Conservation (phyloP, 2,329 filamentous ascomycete species). For the Xylariaceae sp. region DNA sequence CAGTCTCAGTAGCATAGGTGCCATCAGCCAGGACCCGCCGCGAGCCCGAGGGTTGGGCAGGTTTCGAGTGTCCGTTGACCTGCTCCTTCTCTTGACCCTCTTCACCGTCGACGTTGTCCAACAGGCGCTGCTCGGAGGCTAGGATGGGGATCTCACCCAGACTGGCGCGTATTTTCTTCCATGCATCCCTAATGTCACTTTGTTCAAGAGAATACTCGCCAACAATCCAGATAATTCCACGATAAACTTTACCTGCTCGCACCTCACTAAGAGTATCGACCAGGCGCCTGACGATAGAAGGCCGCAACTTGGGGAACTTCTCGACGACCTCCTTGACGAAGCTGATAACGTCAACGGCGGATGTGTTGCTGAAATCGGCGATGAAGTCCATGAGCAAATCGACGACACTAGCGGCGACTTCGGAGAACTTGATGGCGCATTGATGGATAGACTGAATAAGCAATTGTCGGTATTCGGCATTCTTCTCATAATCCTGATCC, state of each 20-base stretch:
- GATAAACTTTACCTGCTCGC: conserved; percentile 93
- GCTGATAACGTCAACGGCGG: conserved; percentile 94
- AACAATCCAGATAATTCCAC: conserved; percentile 94
- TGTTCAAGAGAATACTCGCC: conserved; percentile 95
- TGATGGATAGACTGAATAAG: conserved; percentile 97
- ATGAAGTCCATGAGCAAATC: conserved; percentile 99
- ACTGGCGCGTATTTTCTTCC: conserved; percentile 92
- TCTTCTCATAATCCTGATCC: conserved; percentile 98
- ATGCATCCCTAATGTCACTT: conserved; percentile 90
- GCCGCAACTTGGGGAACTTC: conserved; percentile 87
- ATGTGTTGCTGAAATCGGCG: conserved; percentile 94
- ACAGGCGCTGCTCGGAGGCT: conserved; percentile 84
- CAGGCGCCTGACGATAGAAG: conserved; percentile 81
- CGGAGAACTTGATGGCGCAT: conserved; percentile 98
- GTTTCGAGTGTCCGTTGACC: conserved; percentile 75
- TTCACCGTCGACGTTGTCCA: conserved; percentile 77
- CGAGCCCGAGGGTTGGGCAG: conserved; percentile 73
- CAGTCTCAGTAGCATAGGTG: conserved; percentile 95
- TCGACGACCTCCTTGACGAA: conserved; percentile 99
- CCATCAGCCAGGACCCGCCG: conserved; percentile 92
- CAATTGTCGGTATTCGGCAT: conserved; percentile 88
- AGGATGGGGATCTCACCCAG: conserved; percentile 96
- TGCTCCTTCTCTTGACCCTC: conserved; percentile 60
- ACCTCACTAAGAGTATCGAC: conserved; percentile 91
- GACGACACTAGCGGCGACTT: conserved; percentile 94